Evolutionary conservation across 495 filamentous ascomycete species (phyloP).

Genomic region (Podospora sp.): DNA sequence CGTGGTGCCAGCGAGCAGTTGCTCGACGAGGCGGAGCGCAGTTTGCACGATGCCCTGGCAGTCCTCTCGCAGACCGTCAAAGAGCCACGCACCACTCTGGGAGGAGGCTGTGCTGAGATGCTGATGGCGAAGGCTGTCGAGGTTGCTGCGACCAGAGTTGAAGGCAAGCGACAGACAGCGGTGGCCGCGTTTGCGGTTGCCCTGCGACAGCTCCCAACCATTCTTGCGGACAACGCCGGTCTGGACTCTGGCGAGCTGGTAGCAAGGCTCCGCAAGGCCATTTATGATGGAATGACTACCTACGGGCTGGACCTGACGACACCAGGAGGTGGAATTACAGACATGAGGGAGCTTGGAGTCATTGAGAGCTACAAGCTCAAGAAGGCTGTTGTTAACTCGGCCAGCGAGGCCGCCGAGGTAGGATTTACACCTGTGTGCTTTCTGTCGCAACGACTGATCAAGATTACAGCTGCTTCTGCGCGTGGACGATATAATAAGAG

Average conservation of each 20-base stretch:
- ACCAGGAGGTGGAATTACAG: conserved; percentile 88
- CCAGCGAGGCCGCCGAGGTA: conserved; percentile 95
- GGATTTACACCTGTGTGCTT: conserved; percentile 25
- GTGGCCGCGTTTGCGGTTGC: conserved; percentile 88
- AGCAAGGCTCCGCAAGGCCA: conserved; percentile 84
- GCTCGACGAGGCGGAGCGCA: conserved; percentile 94
- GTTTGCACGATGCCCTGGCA: conserved; percentile 92
- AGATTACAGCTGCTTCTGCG: conserved; percentile 35
- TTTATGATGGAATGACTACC: conserved; percentile 90
- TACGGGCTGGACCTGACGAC: conserved; percentile 88
- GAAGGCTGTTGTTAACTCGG: conserved; percentile 91
- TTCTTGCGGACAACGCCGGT: conserved; percentile 95
- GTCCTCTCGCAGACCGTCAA: conserved; percentile 96
- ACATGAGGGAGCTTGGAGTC: conserved; percentile 94
- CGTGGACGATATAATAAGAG: conserved; percentile 46
- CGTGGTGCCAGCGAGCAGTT: conserved; percentile 96
- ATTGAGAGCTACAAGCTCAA: conserved; percentile 99
- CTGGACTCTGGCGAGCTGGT: conserved; percentile 94
- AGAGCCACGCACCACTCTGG: conserved; percentile 91
- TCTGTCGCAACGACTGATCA: conserved; percentile 21
- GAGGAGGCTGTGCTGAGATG: conserved; percentile 97
- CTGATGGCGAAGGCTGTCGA: conserved; percentile 98
- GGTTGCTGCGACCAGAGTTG: conserved; percentile 87
- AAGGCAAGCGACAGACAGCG: conserved; percentile 94
- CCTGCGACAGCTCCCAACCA: conserved; percentile 90